These are phyloP conservation scores for Kodamaea nitidulidarum DNA, from an alignment of 805 yeast genomes.

Conservation along the genomic window DNA sequence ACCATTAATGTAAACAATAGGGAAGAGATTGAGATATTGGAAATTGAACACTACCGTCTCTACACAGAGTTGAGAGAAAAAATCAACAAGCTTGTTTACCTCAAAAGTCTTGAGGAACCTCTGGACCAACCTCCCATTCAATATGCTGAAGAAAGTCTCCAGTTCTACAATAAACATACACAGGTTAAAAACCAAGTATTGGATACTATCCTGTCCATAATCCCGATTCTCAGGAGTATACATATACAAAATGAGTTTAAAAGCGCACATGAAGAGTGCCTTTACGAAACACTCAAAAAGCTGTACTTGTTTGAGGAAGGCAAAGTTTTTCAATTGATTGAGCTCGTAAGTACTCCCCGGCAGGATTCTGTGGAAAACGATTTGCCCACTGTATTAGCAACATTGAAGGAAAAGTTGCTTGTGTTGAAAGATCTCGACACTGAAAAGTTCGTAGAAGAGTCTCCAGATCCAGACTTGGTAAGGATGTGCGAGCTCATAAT, in stretches of 20 bases:
- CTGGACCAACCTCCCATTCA: background rate
- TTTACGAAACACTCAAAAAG: background rate
- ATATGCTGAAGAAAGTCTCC: background rate
- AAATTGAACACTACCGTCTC: constrained; percentile 22
- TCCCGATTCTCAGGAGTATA: constrained; percentile 8
- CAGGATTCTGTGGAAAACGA: background rate
- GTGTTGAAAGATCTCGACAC: background rate
- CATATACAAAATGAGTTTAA: constrained; percentile 3
- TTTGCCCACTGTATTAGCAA: background rate
- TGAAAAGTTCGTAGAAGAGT: background rate
- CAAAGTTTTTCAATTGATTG: constrained; percentile 1
- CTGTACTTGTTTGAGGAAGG: constrained; percentile 6
- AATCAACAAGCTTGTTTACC: constrained; percentile 26
- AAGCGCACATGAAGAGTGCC: background rate
- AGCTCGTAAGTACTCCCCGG: background rate
- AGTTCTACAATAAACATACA: constrained; percentile 4
- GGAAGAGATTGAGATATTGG: constrained; percentile 15
- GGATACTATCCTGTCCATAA: constrained; percentile 5
- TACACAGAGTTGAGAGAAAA: constrained; percentile 22
- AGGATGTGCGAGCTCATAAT: constrained; percentile 27
- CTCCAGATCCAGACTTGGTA: background rate
- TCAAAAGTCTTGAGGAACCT: constrained; percentile 20
- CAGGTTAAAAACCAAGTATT: constrained; percentile 3
- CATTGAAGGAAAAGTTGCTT: constrained; percentile 1
- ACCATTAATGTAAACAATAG: constrained; percentile 2